These are phyloP conservation scores for Morella rubra DNA, from an alignment of 306 rosid species.

Conservation along the genomic window DNA sequence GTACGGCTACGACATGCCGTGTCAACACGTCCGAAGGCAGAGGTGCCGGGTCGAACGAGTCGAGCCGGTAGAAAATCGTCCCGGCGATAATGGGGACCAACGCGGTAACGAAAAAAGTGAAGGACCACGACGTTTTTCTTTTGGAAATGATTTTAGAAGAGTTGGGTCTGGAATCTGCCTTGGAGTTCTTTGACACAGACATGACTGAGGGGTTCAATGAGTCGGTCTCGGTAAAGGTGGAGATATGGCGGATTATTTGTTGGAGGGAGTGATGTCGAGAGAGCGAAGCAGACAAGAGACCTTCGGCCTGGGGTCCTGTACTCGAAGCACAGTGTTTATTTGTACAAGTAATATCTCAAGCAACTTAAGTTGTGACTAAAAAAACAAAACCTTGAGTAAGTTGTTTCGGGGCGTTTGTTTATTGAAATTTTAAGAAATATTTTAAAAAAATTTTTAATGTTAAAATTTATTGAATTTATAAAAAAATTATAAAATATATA, in stretches of 20 bases:
- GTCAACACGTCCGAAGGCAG: conserved; percentile 35
- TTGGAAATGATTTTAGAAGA: not conserved
- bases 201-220: not conserved
- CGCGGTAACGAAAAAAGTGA: not conserved
- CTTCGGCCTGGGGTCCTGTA: too few relatives aligned
- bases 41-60: conserved; percentile 47
- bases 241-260: not conserved
- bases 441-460: too few relatives aligned
- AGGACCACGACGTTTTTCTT: not conserved
- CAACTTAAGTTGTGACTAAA: too few relatives aligned
- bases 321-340: too few relatives aligned
- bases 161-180: not conserved
- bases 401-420: too few relatives aligned
- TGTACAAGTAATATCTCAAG: too few relatives aligned
- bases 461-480: too few relatives aligned
- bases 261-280: not conserved
- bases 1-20: conserved; percentile 19
- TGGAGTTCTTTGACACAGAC: conserved; percentile 10
- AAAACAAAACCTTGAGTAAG: too few relatives aligned
- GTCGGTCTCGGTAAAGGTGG: not conserved
- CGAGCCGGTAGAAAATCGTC: conserved; percentile 29
- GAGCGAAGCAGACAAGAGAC: not conserved
- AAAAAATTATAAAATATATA: too few relatives aligned
- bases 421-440: too few relatives aligned
- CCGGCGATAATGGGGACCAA: conserved; percentile 28